Evolutionary conservation across 257 asterid species (phyloP), one percentile per base, ranked within the genome.

Genomic region (Schizonepeta tenuifolia): DNA sequence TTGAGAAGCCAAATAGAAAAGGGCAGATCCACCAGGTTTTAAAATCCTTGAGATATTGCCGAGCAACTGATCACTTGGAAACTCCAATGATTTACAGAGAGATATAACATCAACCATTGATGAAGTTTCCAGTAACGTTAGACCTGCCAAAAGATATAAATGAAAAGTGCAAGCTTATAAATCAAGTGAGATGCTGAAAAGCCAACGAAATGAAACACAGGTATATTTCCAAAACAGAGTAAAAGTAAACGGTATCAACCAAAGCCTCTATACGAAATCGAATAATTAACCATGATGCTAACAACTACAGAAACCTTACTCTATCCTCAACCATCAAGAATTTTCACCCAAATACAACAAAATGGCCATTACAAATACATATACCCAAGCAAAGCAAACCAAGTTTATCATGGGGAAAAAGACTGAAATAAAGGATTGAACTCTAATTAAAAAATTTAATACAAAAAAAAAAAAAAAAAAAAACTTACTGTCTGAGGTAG

Each of bases 21-120:
- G 72, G 69, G 87, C 76, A 50, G 83, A 80, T 80, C 97, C 98
- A 65, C 91, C 91, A 59, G 96, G 96, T 74, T 82, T 95, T 69
- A 92, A 75, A 50, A 85, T 83, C 82, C 88, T 83, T 35, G 81
- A 82, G 35, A 94, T 75, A 69, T 77, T 87, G 10, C 40, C 80
- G 75, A 89, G 82, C 78, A 92, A 61, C 58, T 86, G 79, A 46
- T 87, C 88, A 49, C 81, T 71, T 8, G 85, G 88, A 74, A 84
- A 87, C 70, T 84, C 96, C 73, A 75, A 60, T 31, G 92, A 82
- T 68, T 80, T 81, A 74, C 84, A 70, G 24, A 90, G 80, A 75
- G 82, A 63, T 38, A 90, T 70, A 72, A 85, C 81, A 68, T 71
- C 59, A 79, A 86, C 95, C 38, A 78, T 31, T 41, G 94, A 85